Evolutionary conservation across 305 asterid species (phyloP), one percentile per base, ranked within the genome.

Genomic region (Fraxinus floribunda): DNA sequence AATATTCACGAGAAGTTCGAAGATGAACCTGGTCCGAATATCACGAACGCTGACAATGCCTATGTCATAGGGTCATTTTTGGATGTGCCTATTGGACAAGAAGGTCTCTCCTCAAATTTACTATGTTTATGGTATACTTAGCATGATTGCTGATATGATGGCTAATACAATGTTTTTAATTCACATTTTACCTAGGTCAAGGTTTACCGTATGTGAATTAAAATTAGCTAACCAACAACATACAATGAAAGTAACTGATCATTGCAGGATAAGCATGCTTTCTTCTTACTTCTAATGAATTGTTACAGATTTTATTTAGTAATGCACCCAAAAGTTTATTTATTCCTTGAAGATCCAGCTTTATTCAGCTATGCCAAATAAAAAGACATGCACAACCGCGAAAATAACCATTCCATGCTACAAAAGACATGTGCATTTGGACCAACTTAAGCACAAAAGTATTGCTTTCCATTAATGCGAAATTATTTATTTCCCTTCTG

Each of bases 11-110:
- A 94, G 86, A 94, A 91, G 83, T 89, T 90, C 81, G 97, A 94
- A 81, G 98, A 91, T 91, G 94, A 87, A 72, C 85, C 88, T 78
- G 92, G 90, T 84, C 85, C 94, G 46, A 94, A 91, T 88, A 87
- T 88, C 76, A 49, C 88, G 81, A 89, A 85, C 79, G 81, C 93
- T 79, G 99, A 94, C 74, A 92, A 88, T 86, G 71, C 92, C 60
- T 91, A 88, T 87, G 92, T 89, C 80, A 92, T 94, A 39, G 99
- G 99, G 74, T 93, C 99, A 66, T 94, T 90, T 91, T 91, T 94
- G 81, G 98, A 96, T 82, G 97, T 94, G 80, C 98, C 98, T 77
- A 87, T 94, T 72, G 99, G 98, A 57, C 99, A 96, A 88, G 99
- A 96, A 82, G 99, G 99, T 95, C 78, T 80, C 88, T 78, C 46